Conservation (phyloP, 2,329 filamentous ascomycete genomes). For the Scolecobasidium constrictum region DNA sequence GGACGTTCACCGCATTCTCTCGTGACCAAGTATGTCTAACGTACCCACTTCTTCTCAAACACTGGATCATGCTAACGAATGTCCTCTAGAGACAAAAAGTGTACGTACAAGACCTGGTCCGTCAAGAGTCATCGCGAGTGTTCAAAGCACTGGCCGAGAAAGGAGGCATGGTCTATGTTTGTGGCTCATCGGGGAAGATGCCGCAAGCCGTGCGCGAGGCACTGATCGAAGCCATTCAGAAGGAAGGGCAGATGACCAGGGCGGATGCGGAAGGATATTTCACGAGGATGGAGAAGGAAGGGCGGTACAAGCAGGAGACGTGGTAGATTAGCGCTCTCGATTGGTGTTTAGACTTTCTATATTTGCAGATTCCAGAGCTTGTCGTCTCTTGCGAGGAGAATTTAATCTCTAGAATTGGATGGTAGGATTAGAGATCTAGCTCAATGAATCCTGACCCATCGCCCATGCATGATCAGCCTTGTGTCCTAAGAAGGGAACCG, state of each 20-base stretch:
- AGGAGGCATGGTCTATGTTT: conserved; percentile 45
- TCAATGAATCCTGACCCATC: too few species aligned
- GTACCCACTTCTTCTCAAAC: not conserved
- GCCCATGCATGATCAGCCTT: too few species aligned
- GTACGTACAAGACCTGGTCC: conserved; percentile 57
- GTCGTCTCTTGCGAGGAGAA: too few species aligned
- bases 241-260: conserved; percentile 27
- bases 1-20: conserved; percentile 57
- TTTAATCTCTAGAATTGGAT: too few species aligned
- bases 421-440: too few species aligned
- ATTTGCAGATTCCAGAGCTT: too few species aligned
- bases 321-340: too few species aligned
- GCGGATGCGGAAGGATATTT: conserved; percentile 46
- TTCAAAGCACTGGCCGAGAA: conserved; percentile 40
- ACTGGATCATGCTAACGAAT: conserved; percentile 3
- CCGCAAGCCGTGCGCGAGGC: conserved; percentile 58
- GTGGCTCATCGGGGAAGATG: conserved; percentile 58
- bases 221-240: conserved; percentile 48
- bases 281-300: conserved; percentile 47
- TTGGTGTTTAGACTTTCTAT: too few species aligned
- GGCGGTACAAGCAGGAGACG: conserved; percentile 58
- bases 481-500: too few species aligned
- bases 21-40: conserved; percentile 44
- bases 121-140: conserved; percentile 37
- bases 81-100: conserved; percentile 39